Percentiles rank a stretch among this genome's conserved stretches.
These are phyloP conservation scores for Clarireedia paspali DNA, from an alignment of 2,329 filamentous ascomycete genomes.

Conservation along the genomic window DNA sequence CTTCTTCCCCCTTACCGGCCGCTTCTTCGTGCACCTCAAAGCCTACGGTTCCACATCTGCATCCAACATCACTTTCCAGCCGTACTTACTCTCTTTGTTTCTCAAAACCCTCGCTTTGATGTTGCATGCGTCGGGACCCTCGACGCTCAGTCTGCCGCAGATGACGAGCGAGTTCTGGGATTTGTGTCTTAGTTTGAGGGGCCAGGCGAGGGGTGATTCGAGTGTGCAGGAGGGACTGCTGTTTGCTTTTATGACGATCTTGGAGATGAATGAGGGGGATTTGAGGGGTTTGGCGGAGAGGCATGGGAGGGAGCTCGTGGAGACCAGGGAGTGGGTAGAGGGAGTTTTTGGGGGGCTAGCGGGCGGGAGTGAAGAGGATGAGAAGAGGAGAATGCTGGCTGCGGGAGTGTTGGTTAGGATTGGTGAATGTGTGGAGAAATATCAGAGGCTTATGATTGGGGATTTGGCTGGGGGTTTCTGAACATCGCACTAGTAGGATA, in stretches of 20 bases:
- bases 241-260: constrained; percentile 67
- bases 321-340: constrained; percentile 81
- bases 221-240: constrained; percentile 66
- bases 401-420: constrained; percentile 71
- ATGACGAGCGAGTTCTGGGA: constrained; percentile 82
- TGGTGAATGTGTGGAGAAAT: constrained; percentile 74
- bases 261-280: constrained; percentile 70
- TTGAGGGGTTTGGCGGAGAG: constrained; percentile 65
- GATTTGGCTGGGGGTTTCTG: constrained; percentile 36
- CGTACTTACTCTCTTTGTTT: constrained; percentile 69
- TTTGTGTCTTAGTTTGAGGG: constrained; percentile 66
- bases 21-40: constrained; percentile 61
- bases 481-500: no score
- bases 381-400: constrained; percentile 69
- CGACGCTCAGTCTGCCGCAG: constrained; percentile 65
- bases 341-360: constrained; percentile 56
- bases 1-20: constrained; percentile 79
- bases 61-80: constrained; percentile 59
- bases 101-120: constrained; percentile 80
- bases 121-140: constrained; percentile 74
- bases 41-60: constrained; percentile 39
- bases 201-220: constrained; percentile 51
- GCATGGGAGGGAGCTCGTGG: constrained; percentile 69
- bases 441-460: constrained; percentile 70
- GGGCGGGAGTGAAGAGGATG: constrained; percentile 55